A percentile compares a stretch with the other conserved stretches of the same genome.
Evolutionary conservation across 306 rosid species (phyloP).

Genomic region (Pterocarpus macrocarpus): DNA sequence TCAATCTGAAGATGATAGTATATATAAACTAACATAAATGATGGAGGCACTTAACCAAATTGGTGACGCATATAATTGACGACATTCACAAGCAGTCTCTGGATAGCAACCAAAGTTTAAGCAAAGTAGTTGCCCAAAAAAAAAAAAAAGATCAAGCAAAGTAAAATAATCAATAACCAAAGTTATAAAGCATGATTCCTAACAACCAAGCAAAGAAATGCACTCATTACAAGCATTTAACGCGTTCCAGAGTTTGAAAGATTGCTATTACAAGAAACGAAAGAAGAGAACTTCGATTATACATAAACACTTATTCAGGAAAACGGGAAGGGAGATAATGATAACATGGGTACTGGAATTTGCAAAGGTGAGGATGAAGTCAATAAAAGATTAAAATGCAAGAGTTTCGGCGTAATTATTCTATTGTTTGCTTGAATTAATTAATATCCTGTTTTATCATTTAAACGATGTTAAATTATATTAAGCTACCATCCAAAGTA

Average conservation of each 20-base stretch:
- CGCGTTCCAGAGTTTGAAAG: not conserved
- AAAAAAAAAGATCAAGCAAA: too few species aligned
- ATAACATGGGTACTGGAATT: not conserved
- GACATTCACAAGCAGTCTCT: not conserved
- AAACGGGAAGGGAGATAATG: not conserved
- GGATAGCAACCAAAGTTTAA: too few species aligned
- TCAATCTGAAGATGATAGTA: not conserved
- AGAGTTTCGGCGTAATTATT: not conserved
- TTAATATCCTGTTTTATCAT: not conserved
- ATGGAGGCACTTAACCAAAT: too few species aligned
- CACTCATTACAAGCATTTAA: not conserved
- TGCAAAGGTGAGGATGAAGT: not conserved
- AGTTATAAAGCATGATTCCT: not conserved
- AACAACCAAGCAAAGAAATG: not conserved
- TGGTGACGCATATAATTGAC: too few species aligned
- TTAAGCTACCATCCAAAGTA: too few species aligned
- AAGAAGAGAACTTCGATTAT: not conserved
- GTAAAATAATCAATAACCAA: too few species aligned
- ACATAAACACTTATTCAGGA: not conserved
- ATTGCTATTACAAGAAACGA: not conserved
- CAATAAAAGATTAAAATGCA: not conserved
- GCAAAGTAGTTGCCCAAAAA: too few species aligned
- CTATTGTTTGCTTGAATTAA: not conserved
- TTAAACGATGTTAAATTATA: not conserved
- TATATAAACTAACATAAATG: not conserved